Evolutionary conservation across 805 yeast genomes (phyloP).

Genomic region (Yarrowia sp.): DNA sequence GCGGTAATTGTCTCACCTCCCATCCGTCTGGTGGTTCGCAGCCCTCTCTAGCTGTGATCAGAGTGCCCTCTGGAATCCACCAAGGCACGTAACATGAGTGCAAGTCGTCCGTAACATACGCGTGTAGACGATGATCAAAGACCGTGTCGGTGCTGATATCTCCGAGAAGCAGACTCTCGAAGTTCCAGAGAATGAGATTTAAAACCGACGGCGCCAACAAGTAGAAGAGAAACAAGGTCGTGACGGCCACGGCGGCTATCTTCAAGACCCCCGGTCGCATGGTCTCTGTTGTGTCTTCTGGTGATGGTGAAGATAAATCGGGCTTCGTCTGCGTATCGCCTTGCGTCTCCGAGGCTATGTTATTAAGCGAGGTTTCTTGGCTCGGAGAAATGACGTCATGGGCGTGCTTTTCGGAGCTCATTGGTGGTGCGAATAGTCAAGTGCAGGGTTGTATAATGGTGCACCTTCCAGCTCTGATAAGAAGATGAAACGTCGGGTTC

Average conservation of each 20-base stretch:
- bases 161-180: slow-evolving; percentile 1
- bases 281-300: neutral
- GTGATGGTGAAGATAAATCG: neutral
- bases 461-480: no score
- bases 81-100: neutral
- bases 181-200: neutral
- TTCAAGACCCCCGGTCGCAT: neutral
- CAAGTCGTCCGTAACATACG: neutral
- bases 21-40: neutral
- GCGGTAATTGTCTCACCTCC: neutral
- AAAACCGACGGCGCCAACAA: neutral
- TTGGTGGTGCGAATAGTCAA: no score
- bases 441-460: neutral
- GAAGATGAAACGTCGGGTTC: neutral
- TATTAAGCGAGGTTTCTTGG: neutral
- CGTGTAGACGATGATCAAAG: neutral
- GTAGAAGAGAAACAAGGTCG: neutral
- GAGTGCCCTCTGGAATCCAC: slow-evolving; percentile 5
- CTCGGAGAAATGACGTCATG: neutral
- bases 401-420: neutral
- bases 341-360: slow-evolving; percentile 8
- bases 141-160: slow-evolving; percentile 5
- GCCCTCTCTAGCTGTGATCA: neutral
- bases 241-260: neutral
- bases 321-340: neutral